Base-by-base conservation (phyloP, 495 filamentous ascomycete species). In the Penicillium salamii region DNA sequence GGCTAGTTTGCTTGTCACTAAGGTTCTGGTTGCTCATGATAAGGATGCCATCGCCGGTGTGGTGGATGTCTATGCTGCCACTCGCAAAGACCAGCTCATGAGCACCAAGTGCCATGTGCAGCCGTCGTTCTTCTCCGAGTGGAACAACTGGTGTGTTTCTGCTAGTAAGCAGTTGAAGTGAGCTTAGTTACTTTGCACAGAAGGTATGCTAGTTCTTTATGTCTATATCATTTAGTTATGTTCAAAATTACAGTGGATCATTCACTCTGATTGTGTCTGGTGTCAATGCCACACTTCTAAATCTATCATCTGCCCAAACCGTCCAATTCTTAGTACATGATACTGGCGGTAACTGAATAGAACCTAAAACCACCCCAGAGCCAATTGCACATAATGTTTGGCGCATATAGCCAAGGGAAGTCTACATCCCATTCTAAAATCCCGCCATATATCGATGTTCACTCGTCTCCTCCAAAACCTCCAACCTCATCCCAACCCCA, bases 61-160 rank as follows among this genome's bases (percentile, higher is more conserved):
- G 9, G 75, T 78, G 18, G 74, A 76, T 49, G 66, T 85, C 12
- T 89, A 88, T 65, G 77, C 67, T 4, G 65, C 65, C 31, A 82
- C 79, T 20, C 66, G 80, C 57, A 78, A 76, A 46, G 64, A 69
- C 47, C 79, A 79, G 71, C 62, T 82, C 31, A 53, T 71, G 41
- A 82, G 85, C 58, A 62, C 68, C 13, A 80, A 77, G 59, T 76
- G 71, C 37, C 77, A 74, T 51, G 71, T 85, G 11, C 82, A 85
- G 67, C 69, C 77, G 19, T 70, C 69, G 0, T 79, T 89, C 57
- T 87, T 89, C 58, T 78, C 76, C 2, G 83, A 88, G 44, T 88
- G 83, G 74, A 76, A 82, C 32, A 85, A 84, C 55, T 88, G 85
- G 86, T 78, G 72, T 61, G 68, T 72, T 40, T 70, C 69, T 28